A percentile compares a stretch with the other conserved stretches of the same genome.
These are phyloP conservation scores for Apophysomyces trapeziformis DNA, from an alignment of 371 early-diverging fungal genomes.

Conservation along the genomic window DNA sequence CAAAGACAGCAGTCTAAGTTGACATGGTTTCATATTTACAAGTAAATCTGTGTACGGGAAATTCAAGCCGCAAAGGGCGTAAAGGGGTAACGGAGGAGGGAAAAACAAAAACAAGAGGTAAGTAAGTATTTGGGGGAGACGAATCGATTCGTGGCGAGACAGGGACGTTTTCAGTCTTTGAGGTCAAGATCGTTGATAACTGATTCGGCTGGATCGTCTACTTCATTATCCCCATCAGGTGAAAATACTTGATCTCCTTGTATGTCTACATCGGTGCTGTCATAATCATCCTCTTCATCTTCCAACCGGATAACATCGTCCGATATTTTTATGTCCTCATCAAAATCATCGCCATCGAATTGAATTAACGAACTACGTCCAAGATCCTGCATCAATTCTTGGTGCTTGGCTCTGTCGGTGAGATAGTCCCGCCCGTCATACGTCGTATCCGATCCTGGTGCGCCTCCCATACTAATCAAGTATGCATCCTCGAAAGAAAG, in stretches of 20 bases:
- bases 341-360: conserved; percentile 44
- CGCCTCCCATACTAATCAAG: conserved; percentile 60
- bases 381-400: conserved; percentile 14
- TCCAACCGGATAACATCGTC: conserved; percentile 29
- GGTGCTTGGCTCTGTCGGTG: conserved; percentile 14
- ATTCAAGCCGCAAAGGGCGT: neutral
- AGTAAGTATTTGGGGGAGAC: conserved; percentile 10
- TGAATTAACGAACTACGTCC: conserved; percentile 45
- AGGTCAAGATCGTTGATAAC: conserved; percentile 26
- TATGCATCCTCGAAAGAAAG: conserved; percentile 69
- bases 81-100: conserved; percentile 12
- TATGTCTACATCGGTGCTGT: conserved; percentile 17
- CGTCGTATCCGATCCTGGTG: conserved; percentile 40
- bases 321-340: neutral
- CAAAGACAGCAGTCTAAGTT: neutral
- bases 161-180: conserved; percentile 3
- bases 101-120: neutral
- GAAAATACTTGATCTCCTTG: conserved; percentile 48
- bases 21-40: conserved; percentile 9
- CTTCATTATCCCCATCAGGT: conserved; percentile 68
- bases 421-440: conserved; percentile 15
- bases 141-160: neutral
- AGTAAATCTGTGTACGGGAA: neutral
- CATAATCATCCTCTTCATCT: conserved; percentile 21
- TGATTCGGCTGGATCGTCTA: conserved; percentile 54